Conservation (phyloP, 768 basidiomycete species). For the Pleurotus eryngii region DNA sequence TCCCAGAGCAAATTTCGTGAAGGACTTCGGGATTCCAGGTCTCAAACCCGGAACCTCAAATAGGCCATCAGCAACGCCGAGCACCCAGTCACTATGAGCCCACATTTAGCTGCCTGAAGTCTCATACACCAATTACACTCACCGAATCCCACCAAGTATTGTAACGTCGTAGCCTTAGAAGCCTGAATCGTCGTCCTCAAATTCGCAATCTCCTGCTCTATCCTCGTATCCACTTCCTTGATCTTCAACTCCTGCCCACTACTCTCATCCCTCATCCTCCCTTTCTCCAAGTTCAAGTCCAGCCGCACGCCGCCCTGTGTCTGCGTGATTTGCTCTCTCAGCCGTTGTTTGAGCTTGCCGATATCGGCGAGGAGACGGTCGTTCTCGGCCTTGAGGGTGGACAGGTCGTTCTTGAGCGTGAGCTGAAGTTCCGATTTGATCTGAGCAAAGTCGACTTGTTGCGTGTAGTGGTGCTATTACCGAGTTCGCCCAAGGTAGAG, state of each 20-base stretch:
- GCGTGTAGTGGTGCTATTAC: slow-evolving; percentile 81
- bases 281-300: slow-evolving; percentile 96
- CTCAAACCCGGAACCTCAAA: slow-evolving; percentile 59
- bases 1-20: too few species aligned
- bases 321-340: slow-evolving; percentile 87
- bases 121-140: slow-evolving; percentile 18
- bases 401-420: slow-evolving; percentile 95
- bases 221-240: slow-evolving; percentile 95
- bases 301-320: slow-evolving; percentile 93
- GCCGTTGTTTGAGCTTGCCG: slow-evolving; percentile 90
- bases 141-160: slow-evolving; percentile 89
- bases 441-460: slow-evolving; percentile 95
- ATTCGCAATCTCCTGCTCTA: slow-evolving; percentile 93
- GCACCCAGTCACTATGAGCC: slow-evolving; percentile 71
- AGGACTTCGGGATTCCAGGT: too few species aligned
- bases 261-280: slow-evolving; percentile 90
- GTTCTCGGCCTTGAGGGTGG: slow-evolving; percentile 94
- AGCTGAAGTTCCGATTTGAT: slow-evolving; percentile 95
- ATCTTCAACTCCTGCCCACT: slow-evolving; percentile 92
- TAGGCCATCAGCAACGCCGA: slow-evolving; percentile 88
- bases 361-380: slow-evolving; percentile 90
- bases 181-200: slow-evolving; percentile 81
- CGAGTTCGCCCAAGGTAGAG: neutral
- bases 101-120: slow-evolving; percentile 8
- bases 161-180: slow-evolving; percentile 84